Conservation (phyloP, 257 asterid genomes). For the Lycium ferocissimum region DNA sequence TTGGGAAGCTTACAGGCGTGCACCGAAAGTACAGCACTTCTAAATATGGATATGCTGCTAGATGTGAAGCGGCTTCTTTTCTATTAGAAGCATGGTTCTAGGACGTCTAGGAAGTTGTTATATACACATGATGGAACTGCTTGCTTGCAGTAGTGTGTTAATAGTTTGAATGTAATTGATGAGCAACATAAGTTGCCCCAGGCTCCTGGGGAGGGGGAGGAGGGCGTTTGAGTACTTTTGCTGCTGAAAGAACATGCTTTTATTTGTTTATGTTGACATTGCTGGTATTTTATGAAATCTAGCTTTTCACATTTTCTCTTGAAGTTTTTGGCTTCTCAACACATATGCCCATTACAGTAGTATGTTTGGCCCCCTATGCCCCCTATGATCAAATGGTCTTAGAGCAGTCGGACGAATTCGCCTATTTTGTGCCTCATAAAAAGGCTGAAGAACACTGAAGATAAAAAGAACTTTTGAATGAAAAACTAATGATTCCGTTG, state of each 20-base stretch:
- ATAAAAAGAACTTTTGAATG: too few relatives aligned
- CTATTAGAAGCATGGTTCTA: conserved; percentile 35
- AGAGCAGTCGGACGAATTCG: too few relatives aligned
- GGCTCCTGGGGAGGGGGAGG: not conserved
- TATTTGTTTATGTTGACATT: not conserved
- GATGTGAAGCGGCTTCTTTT: conserved; percentile 43
- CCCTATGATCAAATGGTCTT: too few relatives aligned
- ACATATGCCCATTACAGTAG: too few relatives aligned
- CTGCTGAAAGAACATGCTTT: not conserved
- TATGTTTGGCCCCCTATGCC: too few relatives aligned
- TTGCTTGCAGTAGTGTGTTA: not conserved
- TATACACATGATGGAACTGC: not conserved
- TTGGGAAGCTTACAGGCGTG: conserved; percentile 45
- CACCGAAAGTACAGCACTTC: conserved; percentile 46
- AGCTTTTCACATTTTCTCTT: not conserved
- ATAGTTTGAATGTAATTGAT: not conserved
- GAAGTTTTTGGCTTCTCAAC: not conserved
- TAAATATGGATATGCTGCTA: conserved; percentile 49
- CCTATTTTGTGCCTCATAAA: too few relatives aligned
- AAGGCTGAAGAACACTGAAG: too few relatives aligned
- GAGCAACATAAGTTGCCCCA: conserved; percentile 59
- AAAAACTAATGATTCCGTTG: too few relatives aligned
- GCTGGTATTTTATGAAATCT: not conserved
- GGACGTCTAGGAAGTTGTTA: not conserved
- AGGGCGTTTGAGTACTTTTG: not conserved